Base-by-base conservation (phyloP, 345 rosid species). In the Corymbia maculata region DNA sequence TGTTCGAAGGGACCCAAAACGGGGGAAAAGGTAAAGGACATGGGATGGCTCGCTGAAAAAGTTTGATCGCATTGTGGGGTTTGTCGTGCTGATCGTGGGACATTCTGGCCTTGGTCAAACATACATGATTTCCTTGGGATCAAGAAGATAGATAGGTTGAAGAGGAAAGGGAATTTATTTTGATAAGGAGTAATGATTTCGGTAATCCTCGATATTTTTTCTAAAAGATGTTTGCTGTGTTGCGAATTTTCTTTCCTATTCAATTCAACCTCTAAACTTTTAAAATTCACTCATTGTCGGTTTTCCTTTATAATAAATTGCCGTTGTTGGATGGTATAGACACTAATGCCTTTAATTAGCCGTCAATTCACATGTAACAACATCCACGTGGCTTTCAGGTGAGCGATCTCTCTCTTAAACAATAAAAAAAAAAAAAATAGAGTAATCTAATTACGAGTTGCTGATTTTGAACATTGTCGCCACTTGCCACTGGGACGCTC, bases 401-500 rank as follows among this genome's bases (percentile, higher is more conserved):
- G 36, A 7, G 36, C 15, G 19, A 64, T 64, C 17, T 64, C 19
- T 55, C 2, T n/a, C 21, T 64, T 0, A 3, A n/a, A n/a, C 12
- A 0, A 55, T 9, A 2, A n/a, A 14, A n/a, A 55, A 19, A 2
- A n/a, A 14, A n/a, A 1, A 14, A 14, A 14, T 64, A 4, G 3
- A 4, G 5, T 64, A 14, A 64, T n/a, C 36, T 2, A 59, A n/a
- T 64, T 64, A 15, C 36, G 6, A 13, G 17, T 9, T 8, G 12
- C 4, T 32, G 24, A 36, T 70, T 32, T 70, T 17, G 47, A 36
- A 9, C 47, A 70, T 47, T 6, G 5, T 4, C 47, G 5, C 47
- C 24, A 9, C 45, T 70, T 47, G 9, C 45, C 47, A 36, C 6
- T 5, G 26, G 4, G 80, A 17, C 15, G 7, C 47, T 36, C 22